These are phyloP conservation scores for Cryptosporidium sp. DNA, from an alignment of 169 alveolate species.

Conservation along the genomic window DNA sequence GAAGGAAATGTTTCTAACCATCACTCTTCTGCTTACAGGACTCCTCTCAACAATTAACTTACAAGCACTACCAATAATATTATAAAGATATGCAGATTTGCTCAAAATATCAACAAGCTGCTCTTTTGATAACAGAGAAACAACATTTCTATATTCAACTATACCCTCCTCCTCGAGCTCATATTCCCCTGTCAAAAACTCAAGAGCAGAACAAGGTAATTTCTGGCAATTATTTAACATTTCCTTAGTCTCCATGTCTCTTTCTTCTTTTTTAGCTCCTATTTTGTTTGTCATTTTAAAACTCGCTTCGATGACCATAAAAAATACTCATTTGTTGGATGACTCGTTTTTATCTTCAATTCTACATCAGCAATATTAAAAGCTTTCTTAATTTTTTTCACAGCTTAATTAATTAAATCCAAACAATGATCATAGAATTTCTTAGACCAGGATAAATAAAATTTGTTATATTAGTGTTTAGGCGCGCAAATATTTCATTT, in stretches of 20 bases:
- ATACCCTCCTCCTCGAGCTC: constrained; percentile 46
- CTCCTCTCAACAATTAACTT: constrained; percentile 79
- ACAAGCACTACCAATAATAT: constrained; percentile 78
- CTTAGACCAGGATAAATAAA: constrained; percentile 4
- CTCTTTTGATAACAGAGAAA: constrained; percentile 83
- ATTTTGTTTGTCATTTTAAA: constrained; percentile 7
- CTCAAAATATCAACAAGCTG: constrained; percentile 82
- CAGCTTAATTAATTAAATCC: constrained; percentile 28
- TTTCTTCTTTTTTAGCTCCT: constrained; percentile 26
- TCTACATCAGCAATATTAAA: constrained; percentile 32
- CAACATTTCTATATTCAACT: constrained; percentile 52
- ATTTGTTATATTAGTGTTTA: not conserved
- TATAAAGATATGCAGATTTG: constrained; percentile 78
- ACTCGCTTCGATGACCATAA: constrained; percentile 14
- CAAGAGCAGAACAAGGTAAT: constrained; percentile 24
- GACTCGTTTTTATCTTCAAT: constrained; percentile 7
- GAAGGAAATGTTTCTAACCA: constrained; percentile 83
- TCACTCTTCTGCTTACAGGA: constrained; percentile 82
- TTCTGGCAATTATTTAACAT: not conserved
- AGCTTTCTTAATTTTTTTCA: not conserved
- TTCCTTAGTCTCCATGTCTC: constrained; percentile 5
- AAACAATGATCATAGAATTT: constrained; percentile 31
- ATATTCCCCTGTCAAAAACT: constrained; percentile 58
- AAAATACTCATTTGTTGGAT: constrained; percentile 52
- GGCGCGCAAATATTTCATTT: constrained; percentile 36